Base-by-base conservation (phyloP, 139 green algal genomes). In the Deuterostichococcus epilithicus region DNA sequence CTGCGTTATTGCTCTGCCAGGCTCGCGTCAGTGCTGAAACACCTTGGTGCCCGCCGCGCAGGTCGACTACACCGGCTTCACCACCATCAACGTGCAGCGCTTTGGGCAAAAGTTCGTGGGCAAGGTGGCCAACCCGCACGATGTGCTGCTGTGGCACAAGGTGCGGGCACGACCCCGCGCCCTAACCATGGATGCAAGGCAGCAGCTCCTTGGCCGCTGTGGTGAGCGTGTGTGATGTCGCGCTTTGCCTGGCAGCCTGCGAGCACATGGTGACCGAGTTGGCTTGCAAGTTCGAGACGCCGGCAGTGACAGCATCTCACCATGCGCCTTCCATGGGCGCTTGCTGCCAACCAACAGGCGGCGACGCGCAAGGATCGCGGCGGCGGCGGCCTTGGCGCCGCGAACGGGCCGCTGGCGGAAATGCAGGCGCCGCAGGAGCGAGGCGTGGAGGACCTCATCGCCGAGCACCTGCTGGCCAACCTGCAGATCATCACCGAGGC, bases 61-160 rank as follows among this genome's bases (percentile, higher is more conserved):
- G 86, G 91, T 99, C 26, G 95, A 99, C 86, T 98, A 98, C 88
- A 96, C 86, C 2, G 95, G 95, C 22, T 98, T 97, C 85, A 87
- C 84, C 73, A 99, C 95, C 76, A 94, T 99, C 83, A 98, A 97
- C 85, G 85, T 88, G 20, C 95, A 98, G 82, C 87, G 90, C 32
- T 97, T 99, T 85, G 95, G 94, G 2, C 92, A 97, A 79, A 88
- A 89, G 67, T 99, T 96, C 87, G 96, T 98, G 38, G 93, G 91
- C 76, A 93, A 93, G 80, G 94, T 99, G 66, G 96, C 96, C 76
- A 99, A 99, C 84, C 95, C 96, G 0, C 85, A 97, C 39, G 96
- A 99, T 80, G 91, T 99, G 28, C 78, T 99, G 35, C 78, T 94
- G 25, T 99, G 94, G 88, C 83, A 90, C 68, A 98, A 98, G 84